Percentiles rank a stretch among this genome's conserved stretches.
Conservation (phyloP, 495 filamentous ascomycete species). For the Chaetomium tenue region DNA sequence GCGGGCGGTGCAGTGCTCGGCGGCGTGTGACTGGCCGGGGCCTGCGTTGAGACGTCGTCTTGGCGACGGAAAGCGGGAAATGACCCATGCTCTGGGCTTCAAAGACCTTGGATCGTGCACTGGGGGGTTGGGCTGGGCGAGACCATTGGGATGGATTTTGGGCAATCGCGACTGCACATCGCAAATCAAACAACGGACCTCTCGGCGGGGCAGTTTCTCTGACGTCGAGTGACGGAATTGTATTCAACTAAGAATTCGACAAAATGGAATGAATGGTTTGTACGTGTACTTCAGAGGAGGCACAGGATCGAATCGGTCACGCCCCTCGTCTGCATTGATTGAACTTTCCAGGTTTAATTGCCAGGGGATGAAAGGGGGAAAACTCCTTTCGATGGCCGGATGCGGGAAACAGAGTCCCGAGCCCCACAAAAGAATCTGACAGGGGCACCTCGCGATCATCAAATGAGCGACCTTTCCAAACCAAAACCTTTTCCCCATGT, state of each 20-base stretch:
- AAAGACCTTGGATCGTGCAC: background rate
- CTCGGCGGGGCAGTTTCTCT: background rate
- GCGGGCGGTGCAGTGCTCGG: constrained; percentile 25
- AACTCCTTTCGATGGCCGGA: background rate
- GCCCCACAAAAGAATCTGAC: background rate
- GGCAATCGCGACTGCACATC: constrained; percentile 1
- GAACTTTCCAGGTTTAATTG: background rate
- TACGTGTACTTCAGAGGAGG: too few species aligned
- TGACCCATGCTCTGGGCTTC: constrained; percentile 5
- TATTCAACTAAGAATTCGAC: too few species aligned
- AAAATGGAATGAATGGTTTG: too few species aligned
- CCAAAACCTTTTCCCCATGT: too few species aligned
- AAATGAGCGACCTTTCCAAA: too few species aligned
- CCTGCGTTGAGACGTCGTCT: constrained; percentile 12
- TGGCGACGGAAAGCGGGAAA: constrained; percentile 17
- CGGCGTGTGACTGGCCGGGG: constrained; percentile 12
- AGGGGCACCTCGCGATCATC: background rate
- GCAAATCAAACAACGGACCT: background rate
- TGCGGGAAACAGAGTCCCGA: background rate
- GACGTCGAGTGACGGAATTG: too few species aligned
- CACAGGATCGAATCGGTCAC: background rate
- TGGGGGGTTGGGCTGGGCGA: constrained; percentile 8
- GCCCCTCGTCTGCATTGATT: background rate
- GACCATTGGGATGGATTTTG: background rate
- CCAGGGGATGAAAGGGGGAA: background rate